Evolutionary conservation across 352 stramenopile species (phyloP).

Genomic region (Phytopythium delawarense): DNA sequence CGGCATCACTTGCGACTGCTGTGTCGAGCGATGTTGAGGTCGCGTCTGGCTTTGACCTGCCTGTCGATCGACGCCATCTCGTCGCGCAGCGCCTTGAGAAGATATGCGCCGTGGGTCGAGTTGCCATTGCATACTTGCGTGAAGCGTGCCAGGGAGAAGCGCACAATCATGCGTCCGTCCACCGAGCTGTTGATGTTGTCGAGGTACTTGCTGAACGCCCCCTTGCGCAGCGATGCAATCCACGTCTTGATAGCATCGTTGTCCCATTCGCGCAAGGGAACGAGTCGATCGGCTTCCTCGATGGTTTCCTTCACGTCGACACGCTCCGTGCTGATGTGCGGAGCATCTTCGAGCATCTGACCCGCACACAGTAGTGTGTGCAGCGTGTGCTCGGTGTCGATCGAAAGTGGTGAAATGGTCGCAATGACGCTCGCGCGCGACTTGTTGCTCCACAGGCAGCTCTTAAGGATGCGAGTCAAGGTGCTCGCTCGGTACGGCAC

Average conservation of each 20-base stretch:
- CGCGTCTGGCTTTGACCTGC: constrained; percentile 42
- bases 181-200: constrained; percentile 39
- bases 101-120: constrained; percentile 37
- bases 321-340: constrained; percentile 42
- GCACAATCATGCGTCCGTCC: constrained; percentile 52
- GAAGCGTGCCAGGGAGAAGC: constrained; percentile 58
- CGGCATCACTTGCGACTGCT: constrained; percentile 4
- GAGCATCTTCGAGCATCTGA: constrained; percentile 62
- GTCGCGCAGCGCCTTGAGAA: constrained; percentile 56
- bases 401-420: constrained; percentile 66
- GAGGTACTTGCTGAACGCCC: constrained; percentile 47
- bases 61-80: constrained; percentile 55
- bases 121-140: constrained; percentile 69
- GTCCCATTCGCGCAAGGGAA: constrained; percentile 61
- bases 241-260: constrained; percentile 47
- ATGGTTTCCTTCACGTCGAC: constrained; percentile 48
- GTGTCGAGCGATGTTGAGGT: constrained; percentile 32
- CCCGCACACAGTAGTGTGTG: constrained; percentile 70
- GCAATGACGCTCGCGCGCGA: constrained; percentile 73
- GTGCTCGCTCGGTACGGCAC: constrained; percentile 69
- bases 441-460: constrained; percentile 57
- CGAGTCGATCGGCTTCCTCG: constrained; percentile 24
- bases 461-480: constrained; percentile 74
- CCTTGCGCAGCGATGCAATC: constrained; percentile 42
- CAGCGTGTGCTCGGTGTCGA: constrained; percentile 76